Base-by-base conservation (phyloP, 75 land plant genomes). In the Sequoia sempervirens region DNA sequence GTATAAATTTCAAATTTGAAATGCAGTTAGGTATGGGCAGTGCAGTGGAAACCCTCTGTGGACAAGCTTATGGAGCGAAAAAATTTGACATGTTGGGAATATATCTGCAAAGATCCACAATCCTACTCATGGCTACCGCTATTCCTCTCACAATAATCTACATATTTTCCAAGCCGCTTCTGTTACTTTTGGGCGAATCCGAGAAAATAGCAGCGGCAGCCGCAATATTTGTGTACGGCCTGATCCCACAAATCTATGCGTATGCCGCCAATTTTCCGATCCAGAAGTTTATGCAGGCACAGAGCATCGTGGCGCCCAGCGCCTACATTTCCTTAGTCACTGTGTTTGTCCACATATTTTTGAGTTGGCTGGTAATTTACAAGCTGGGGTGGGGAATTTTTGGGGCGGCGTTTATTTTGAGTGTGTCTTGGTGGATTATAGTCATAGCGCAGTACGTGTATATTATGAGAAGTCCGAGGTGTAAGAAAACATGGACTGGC, bases 21-120 rank as follows among this genome's bases (percentile, higher is more conserved):
- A 47, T 18, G 5, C 83, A 92, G 92, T 53, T 93, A 36, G 94
- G 94, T 11, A 91, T 93, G 94, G 93, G 91, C 34, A 91, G 94
- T 69, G 93, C 90, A 4, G 87, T 91, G 76, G 94, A 92, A 78
- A 92, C 94, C 0, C 84, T 92, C 23, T 92, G 94, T 70, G 92
- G 94, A 12, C 94, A 92, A 80, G 93, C 93, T 4, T 92, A 83
- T 30, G 93, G 93, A 45, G 93, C 93, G 11, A 54, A 81, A 23
- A 84, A 80, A 66, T 90, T 86, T 80, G 87, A 86, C 0, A 85
- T 89, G 86, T 83, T 92, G n/a, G 93, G 93, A 28, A 72, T 92
- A 1, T 89, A 90, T 58, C 81, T 90, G 18, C 93, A 92, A 64
- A 76, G 92, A 36, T 84, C 93, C 17, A 85, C 87, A 14, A 47